Conservation (phyloP, 2,329 filamentous ascomycete species). For the Epichloe brachyelytri region DNA sequence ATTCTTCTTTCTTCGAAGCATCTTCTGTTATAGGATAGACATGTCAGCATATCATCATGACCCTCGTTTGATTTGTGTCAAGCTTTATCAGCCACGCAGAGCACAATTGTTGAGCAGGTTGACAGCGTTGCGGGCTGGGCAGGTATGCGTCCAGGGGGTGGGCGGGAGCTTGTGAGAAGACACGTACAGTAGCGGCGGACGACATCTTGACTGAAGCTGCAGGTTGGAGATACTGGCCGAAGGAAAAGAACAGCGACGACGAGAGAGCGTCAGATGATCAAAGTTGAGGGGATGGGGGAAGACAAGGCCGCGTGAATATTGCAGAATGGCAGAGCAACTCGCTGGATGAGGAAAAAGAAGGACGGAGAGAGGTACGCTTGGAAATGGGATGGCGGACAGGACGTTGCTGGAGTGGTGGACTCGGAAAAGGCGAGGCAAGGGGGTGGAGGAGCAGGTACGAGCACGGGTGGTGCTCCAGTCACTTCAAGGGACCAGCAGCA, state of each 20-base stretch:
- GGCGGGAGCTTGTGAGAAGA: conserved; percentile 3
- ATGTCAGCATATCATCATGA: conserved; percentile 14
- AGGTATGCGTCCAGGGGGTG: conserved; percentile 1
- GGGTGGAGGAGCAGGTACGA: conserved; percentile 4
- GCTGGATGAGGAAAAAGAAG: conserved; percentile 8
- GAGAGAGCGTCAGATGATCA: conserved; percentile 7
- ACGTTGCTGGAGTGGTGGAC: conserved; percentile 3
- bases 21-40: conserved; percentile 45
- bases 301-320: conserved; percentile 3
- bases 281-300: conserved; percentile 4
- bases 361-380: conserved; percentile 5
- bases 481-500: background rate
- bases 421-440: conserved; percentile 2
- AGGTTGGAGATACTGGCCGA: conserved; percentile 5
- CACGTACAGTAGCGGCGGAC: conserved; percentile 11
- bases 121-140: background rate
- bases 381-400: conserved; percentile 6
- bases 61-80: background rate
- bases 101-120: conserved; percentile 2
- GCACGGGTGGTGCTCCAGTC: background rate
- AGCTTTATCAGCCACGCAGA: conserved; percentile 5
- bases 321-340: conserved; percentile 4
- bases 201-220: conserved; percentile 12
- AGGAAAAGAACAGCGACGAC: conserved; percentile 6
- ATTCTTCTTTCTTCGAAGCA: conserved; percentile 99